These are phyloP conservation scores for Nephelium lappaceum DNA, from an alignment of 345 rosid species.

Conservation along the genomic window DNA sequence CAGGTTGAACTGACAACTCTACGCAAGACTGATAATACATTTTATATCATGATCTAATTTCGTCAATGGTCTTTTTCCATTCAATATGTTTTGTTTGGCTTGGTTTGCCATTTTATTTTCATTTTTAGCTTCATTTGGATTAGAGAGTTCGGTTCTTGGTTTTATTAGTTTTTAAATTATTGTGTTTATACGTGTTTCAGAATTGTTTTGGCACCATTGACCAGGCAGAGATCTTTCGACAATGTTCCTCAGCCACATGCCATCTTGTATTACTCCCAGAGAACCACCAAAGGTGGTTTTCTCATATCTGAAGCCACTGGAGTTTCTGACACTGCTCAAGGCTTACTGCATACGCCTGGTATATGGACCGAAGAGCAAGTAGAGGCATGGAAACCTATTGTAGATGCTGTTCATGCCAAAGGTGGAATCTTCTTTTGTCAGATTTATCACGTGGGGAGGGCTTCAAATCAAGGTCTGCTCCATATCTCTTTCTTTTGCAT, in stretches of 20 bases:
- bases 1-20: no score
- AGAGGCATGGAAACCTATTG: conserved; percentile 88
- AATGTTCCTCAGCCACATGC: conserved; percentile 81
- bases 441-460: conserved; percentile 72
- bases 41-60: no score
- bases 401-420: conserved; percentile 81
- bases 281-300: conserved; percentile 63
- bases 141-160: not conserved
- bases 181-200: conserved; percentile 30
- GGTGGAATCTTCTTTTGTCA: conserved; percentile 82
- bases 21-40: no score
- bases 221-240: conserved; percentile 54
- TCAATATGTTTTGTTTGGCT: no score
- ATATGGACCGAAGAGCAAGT: conserved; percentile 81
- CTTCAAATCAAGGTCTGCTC: conserved; percentile 46
- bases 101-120: no score
- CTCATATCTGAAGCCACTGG: conserved; percentile 68
- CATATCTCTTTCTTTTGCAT: no score
- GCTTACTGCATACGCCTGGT: conserved; percentile 65
- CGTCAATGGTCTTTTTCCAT: no score
- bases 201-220: conserved; percentile 63
- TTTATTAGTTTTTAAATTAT: not conserved
- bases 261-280: conserved; percentile 66
- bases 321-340: conserved; percentile 59
- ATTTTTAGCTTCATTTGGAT: no score